Base-by-base conservation (phyloP, 2,329 filamentous ascomycete genomes). In the Cladobotryum mycophilum region DNA sequence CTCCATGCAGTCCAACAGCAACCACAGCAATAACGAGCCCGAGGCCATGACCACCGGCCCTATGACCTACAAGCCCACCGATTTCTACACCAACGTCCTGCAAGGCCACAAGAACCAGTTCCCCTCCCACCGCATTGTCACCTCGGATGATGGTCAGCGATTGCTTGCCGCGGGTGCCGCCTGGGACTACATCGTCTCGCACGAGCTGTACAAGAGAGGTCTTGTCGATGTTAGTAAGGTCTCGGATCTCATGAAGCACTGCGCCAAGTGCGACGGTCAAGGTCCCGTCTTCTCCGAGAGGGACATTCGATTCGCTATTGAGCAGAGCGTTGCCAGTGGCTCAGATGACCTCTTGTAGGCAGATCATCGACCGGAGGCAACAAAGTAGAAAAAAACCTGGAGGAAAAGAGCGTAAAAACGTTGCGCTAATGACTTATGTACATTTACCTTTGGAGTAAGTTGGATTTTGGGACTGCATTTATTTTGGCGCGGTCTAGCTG, bases 131-230 rank as follows among this genome's bases (percentile, higher is more conserved):
- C 79, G 86, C n/a, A 78, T 90, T 55, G 79, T 81, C 30, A 78
- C 80, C 22, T 81, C 80, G 37, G 75, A 81, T n/a, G 71, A 75
- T 1, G 87, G 87, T 4, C 82, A 89, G 64, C 77, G 78, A 30
- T 70, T 95, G 13, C 74, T 93, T 6, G 86, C 85, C 36, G 85
- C 86, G 0, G 84, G 84, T 15, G 88, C 89, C 2, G 86, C 90
- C 0, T 97, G 92, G 92, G 91, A 96, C 61, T 75, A 90, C 48
- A 93, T 97, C 53, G 87, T 95, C 62, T 76, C 74, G 48, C 89
- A 96, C 67, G 82, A 88, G 6, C 70, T 90, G 8, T 95, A 87
- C 65, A 81, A 84, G 65, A 78, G 80, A 43, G 89, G 90, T 0
- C 73, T 88, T 17, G 84, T 96, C 22, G 88, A 97, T 66, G 82